A percentile compares a stretch with the other conserved stretches of the same genome.
Conservation (phyloP, 2,329 filamentous ascomycete species). For the Colletotrichum filicis region DNA sequence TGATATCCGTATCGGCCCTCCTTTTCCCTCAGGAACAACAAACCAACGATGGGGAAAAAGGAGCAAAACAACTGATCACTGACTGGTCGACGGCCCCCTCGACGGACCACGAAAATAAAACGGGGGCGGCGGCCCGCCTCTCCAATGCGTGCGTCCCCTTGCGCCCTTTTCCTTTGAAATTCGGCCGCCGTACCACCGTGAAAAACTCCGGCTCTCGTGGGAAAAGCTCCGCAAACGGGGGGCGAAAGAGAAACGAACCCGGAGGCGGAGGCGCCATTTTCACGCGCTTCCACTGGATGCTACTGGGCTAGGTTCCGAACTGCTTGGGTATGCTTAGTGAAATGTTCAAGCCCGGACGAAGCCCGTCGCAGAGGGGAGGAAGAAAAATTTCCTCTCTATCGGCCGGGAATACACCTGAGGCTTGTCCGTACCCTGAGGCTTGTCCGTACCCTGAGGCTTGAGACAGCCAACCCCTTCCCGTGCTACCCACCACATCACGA, state of each 20-base stretch:
- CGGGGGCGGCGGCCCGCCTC: background rate
- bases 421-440: background rate
- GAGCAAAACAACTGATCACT: background rate
- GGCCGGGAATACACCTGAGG: background rate
- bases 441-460: background rate
- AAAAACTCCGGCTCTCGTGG: slow-evolving; percentile 18
- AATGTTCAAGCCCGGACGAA: background rate
- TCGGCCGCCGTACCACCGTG: slow-evolving; percentile 30
- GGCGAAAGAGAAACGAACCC: no score
- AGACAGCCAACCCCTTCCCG: background rate
- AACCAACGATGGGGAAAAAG: background rate
- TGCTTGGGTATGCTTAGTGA: background rate
- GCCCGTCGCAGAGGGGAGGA: background rate
- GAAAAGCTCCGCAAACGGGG: slow-evolving; percentile 28
- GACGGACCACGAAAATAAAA: background rate
- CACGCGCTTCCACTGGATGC: background rate
- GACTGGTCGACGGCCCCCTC: background rate
- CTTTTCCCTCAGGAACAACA: background rate
- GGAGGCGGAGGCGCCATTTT: background rate
- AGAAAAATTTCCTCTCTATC: background rate
- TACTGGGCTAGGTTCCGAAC: no score
- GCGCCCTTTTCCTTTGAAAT: background rate
- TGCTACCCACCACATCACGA: background rate
- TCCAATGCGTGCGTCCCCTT: background rate
- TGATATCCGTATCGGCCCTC: background rate